phyloP scores from a whole-genome alignment of 441 rosid genomes.

The Populus hybrid region DNA sequence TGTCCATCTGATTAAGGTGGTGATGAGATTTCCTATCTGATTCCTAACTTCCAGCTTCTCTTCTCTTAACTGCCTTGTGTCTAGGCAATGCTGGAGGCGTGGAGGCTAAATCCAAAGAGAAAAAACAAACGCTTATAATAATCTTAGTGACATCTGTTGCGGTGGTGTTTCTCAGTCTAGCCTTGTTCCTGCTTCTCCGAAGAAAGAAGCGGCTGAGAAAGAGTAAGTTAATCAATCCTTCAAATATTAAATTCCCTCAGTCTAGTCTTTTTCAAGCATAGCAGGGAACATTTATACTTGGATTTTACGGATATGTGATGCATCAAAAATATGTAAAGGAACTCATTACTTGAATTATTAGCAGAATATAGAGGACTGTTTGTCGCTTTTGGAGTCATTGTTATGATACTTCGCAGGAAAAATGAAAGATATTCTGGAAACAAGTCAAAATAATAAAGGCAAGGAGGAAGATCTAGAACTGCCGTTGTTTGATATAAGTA shows the following conservation, averaged over 20 bases:
- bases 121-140: neutral
- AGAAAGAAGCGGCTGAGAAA: neutral
- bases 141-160: neutral
- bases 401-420: neutral
- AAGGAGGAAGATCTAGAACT: slow-evolving; percentile 8
- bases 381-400: neutral
- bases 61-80: neutral
- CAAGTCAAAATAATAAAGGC: neutral
- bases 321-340: too few species aligned
- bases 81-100: neutral
- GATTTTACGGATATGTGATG: neutral
- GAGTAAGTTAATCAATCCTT: neutral
- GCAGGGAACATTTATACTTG: neutral
- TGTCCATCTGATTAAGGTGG: neutral
- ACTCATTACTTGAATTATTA: neutral
- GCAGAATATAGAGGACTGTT: neutral
- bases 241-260: neutral
- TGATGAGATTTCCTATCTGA: neutral
- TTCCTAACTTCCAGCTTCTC: neutral
- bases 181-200: neutral
- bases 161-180: neutral
- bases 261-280: neutral
- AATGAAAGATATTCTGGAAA: neutral
- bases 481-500: neutral
- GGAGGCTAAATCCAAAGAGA: neutral